Evolutionary conservation across 2,329 filamentous ascomycete genomes (phyloP).

Genomic region (Dactylellina leptospora): DNA sequence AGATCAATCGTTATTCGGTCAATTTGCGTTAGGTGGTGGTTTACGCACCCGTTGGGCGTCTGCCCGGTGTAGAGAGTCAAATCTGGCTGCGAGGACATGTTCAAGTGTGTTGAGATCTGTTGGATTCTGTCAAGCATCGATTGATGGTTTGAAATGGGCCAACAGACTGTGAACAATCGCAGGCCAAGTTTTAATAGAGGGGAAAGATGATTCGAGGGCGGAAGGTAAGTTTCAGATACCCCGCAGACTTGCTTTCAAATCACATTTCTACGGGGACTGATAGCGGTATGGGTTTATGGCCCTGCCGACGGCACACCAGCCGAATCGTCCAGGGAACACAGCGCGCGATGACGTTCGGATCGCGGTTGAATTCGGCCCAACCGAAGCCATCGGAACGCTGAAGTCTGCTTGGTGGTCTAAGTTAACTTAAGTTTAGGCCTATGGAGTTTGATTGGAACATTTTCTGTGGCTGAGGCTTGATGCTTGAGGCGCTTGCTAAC

Average conservation of each 20-base stretch:
- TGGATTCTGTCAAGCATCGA: conserved; percentile 32
- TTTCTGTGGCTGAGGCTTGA: neutral
- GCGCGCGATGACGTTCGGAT: neutral
- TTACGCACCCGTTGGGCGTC: conserved; percentile 76
- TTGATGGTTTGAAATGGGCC: neutral
- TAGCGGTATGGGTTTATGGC: neutral
- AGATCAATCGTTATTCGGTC: neutral
- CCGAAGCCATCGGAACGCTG: neutral
- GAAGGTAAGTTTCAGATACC: neutral
- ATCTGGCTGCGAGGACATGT: conserved; percentile 63
- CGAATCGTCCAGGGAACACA: neutral
- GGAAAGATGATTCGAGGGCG: neutral
- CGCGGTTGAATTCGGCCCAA: conserved; percentile 14
- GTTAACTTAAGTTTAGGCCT: neutral
- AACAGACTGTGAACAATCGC: too few species aligned
- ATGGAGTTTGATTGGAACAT: neutral
- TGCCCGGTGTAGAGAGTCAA: conserved; percentile 83
- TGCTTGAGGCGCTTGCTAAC: too few species aligned
- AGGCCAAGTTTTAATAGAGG: neutral
- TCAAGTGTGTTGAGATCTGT: conserved; percentile 34
- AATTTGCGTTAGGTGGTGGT: neutral
- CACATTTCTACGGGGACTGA: neutral
- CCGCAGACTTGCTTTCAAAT: neutral
- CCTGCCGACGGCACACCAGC: neutral
- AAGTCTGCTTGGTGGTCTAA: neutral